phyloP scores from a whole-genome alignment of 2,329 filamentous ascomycete genomes.

The Sporothrix globosa region DNA sequence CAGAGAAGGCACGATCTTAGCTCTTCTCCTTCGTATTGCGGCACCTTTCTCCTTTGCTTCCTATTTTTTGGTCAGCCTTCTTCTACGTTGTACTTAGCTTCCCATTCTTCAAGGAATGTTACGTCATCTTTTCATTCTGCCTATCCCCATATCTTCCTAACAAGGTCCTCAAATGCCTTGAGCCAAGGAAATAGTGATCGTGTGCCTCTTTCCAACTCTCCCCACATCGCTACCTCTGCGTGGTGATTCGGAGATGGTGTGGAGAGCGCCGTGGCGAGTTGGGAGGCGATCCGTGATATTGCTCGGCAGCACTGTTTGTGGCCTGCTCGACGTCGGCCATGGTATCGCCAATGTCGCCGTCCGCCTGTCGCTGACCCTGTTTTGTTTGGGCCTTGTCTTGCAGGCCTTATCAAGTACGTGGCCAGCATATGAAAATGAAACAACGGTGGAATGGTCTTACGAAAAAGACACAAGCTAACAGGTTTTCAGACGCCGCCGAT shows the following conservation, averaged over 20 bases:
- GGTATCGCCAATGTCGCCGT: conserved; percentile 9
- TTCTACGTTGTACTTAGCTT: too few species aligned
- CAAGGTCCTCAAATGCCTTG: neutral
- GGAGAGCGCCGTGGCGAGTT: conserved; percentile 10
- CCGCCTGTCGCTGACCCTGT: conserved; percentile 21
- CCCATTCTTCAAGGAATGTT: neutral
- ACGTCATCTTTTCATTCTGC: neutral
- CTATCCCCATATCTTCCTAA: neutral
- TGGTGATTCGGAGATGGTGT: conserved; percentile 9
- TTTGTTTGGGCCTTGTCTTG: conserved; percentile 17
- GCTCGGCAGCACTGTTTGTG: neutral
- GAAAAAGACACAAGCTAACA: neutral
- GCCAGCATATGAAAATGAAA: neutral
- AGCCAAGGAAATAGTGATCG: conserved; percentile 20
- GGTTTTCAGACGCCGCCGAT: conserved; percentile 42
- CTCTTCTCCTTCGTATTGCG: neutral
- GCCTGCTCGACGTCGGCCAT: conserved; percentile 18
- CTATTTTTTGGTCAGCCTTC: neutral
- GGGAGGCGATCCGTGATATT: neutral
- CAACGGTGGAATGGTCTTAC: neutral
- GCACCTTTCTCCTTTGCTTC: neutral
- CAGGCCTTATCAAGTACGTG: conserved; percentile 22
- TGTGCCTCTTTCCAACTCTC: neutral
- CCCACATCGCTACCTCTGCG: neutral
- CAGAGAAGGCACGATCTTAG: conserved; percentile 1